A percentile compares a stretch with the other conserved stretches of the same genome.
Conservation (phyloP, 2,329 filamentous ascomycete genomes). For the Trichoderma aggressivum region DNA sequence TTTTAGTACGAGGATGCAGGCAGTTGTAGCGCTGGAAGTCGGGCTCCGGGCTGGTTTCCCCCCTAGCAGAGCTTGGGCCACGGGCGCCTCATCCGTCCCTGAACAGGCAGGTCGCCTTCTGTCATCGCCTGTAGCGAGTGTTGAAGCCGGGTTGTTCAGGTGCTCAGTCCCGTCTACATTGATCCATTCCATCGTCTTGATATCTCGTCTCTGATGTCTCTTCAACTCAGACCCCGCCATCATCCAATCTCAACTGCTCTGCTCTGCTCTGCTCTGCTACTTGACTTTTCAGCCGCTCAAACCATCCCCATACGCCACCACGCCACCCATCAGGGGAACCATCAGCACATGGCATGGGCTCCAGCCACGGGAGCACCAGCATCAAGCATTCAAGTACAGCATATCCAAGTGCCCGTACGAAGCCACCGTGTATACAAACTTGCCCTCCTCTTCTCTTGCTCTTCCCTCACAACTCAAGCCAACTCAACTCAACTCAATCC, state of each 20-base stretch:
- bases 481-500: background rate
- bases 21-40: background rate
- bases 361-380: background rate
- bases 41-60: background rate
- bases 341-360: conserved; percentile 8
- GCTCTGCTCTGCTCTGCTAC: background rate
- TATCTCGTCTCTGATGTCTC: background rate
- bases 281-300: background rate
- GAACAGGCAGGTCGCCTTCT: background rate
- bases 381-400: background rate
- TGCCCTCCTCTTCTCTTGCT: no score
- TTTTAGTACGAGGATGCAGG: no score
- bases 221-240: background rate
- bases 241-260: background rate
- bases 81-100: background rate
- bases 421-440: no score
- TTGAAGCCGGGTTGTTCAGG: background rate
- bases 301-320: conserved; percentile 8
- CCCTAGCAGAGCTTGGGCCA: background rate
- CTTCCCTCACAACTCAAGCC: no score
- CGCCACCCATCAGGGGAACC: conserved; percentile 9
- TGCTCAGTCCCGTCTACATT: background rate
- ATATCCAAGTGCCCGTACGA: background rate
- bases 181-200: background rate
- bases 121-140: background rate